These are phyloP conservation scores for Colletotrichum sp. DNA, from an alignment of 2,329 filamentous ascomycete species.

Conservation along the genomic window DNA sequence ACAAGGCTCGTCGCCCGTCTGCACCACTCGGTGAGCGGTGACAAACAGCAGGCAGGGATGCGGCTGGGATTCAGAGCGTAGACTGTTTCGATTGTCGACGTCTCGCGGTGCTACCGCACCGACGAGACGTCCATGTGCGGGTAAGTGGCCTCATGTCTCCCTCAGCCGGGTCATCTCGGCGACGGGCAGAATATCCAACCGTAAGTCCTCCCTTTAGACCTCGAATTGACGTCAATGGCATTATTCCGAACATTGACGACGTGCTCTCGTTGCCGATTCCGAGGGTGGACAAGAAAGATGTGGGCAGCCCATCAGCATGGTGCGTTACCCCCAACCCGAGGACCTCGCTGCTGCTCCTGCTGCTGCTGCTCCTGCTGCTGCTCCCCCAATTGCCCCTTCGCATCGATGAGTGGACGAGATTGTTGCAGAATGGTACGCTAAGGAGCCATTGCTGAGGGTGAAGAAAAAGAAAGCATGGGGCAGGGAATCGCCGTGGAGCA, in stretches of 20 bases:
- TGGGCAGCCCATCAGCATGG: not conserved
- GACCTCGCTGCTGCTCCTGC: not conserved
- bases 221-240: not conserved
- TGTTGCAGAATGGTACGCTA: conserved; percentile 22
- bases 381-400: not conserved
- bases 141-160: not conserved
- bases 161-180: not conserved
- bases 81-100: not conserved
- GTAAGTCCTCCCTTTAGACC: not conserved
- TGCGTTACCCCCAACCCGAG: not conserved
- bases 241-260: not conserved
- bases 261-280: not conserved
- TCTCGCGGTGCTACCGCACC: not conserved
- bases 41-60: not conserved
- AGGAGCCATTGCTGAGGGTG: not conserved
- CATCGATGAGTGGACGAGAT: not conserved
- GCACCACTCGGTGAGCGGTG: not conserved
- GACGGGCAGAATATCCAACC: not conserved
- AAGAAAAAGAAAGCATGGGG: not conserved
- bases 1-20: not conserved
- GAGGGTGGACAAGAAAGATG: not conserved
- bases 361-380: not conserved
- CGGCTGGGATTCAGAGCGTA: not conserved
- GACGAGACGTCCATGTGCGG: not conserved
- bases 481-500: not conserved